These are phyloP conservation scores for Botrytis deweyae DNA, from an alignment of 2,329 filamentous ascomycete genomes.

Conservation along the genomic window DNA sequence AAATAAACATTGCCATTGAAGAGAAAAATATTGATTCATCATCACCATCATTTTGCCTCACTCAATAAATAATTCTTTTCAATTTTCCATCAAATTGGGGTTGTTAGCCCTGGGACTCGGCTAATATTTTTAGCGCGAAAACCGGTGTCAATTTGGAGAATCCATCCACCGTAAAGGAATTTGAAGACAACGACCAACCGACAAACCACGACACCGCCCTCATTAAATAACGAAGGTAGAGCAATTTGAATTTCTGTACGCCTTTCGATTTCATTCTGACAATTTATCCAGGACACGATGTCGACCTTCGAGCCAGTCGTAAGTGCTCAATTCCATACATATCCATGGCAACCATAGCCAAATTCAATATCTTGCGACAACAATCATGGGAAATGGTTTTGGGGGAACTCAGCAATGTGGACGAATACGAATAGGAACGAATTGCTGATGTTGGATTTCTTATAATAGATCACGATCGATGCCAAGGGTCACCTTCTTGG, in stretches of 20 bases:
- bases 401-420: constrained; percentile 17
- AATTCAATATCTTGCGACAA: constrained; percentile 25
- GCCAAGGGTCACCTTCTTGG: constrained; percentile 99
- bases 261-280: constrained; percentile 35
- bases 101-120: constrained; percentile 31
- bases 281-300: constrained; percentile 51
- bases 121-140: constrained; percentile 24
- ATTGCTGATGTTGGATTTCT: constrained; percentile 40
- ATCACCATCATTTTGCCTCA: neutral
- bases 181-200: constrained; percentile 28
- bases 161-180: constrained; percentile 21
- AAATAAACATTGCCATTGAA: neutral
- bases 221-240: constrained; percentile 42
- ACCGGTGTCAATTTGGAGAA: constrained; percentile 17
- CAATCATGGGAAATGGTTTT: constrained; percentile 3
- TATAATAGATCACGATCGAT: constrained; percentile 88
- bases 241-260: constrained; percentile 24
- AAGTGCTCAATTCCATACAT: constrained; percentile 46
- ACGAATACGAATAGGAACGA: constrained; percentile 26
- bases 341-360: neutral
- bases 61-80: constrained; percentile 18
- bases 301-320: constrained; percentile 70
- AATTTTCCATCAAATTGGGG: constrained; percentile 24
- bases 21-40: neutral
- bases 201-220: constrained; percentile 38